Percentiles rank a stretch among this genome's conserved stretches.
phyloP scores from a whole-genome alignment of 2,329 filamentous ascomycete species.

The Talaromyces rugulosus region DNA sequence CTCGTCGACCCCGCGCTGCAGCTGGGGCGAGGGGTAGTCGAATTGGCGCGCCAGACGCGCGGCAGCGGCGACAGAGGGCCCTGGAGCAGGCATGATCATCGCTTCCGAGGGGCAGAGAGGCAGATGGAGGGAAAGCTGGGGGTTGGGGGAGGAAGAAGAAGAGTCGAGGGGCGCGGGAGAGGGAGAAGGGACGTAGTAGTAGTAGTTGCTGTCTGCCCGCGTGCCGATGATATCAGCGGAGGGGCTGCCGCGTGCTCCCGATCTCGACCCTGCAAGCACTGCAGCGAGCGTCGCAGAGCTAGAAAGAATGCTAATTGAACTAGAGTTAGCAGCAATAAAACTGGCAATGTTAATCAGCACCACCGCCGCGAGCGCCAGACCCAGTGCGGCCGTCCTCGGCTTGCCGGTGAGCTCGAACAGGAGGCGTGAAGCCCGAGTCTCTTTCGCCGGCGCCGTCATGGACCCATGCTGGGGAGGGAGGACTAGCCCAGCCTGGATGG shows the following conservation, averaged over 20 bases:
- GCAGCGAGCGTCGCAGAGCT: background rate
- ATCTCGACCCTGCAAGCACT: background rate
- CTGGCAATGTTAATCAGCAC: background rate
- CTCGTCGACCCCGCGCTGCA: constrained; percentile 76
- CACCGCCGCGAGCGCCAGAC: constrained; percentile 5
- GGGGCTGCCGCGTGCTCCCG: background rate
- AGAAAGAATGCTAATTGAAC: background rate
- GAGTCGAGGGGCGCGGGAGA: background rate
- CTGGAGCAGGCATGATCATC: constrained; percentile 18
- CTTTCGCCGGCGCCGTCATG: constrained; percentile 10
- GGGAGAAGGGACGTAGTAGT: background rate
- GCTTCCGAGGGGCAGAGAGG: background rate
- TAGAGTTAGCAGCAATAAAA: background rate
- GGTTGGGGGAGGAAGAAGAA: constrained; percentile 1
- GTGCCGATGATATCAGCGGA: constrained; percentile 12
- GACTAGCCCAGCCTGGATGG: background rate
- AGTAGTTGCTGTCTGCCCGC: background rate
- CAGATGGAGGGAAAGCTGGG: background rate
- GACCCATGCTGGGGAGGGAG: constrained; percentile 3
- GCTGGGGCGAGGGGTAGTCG: constrained; percentile 71
- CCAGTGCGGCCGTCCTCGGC: constrained; percentile 11
- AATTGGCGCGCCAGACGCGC: constrained; percentile 79
- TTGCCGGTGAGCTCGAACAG: constrained; percentile 11
- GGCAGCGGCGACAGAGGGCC: constrained; percentile 60
- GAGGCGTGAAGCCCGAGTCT: background rate